A percentile compares a stretch with the other conserved stretches of the same genome.
These are phyloP conservation scores for Calycina herbarum DNA, from an alignment of 2,329 filamentous ascomycete genomes.

Conservation along the genomic window DNA sequence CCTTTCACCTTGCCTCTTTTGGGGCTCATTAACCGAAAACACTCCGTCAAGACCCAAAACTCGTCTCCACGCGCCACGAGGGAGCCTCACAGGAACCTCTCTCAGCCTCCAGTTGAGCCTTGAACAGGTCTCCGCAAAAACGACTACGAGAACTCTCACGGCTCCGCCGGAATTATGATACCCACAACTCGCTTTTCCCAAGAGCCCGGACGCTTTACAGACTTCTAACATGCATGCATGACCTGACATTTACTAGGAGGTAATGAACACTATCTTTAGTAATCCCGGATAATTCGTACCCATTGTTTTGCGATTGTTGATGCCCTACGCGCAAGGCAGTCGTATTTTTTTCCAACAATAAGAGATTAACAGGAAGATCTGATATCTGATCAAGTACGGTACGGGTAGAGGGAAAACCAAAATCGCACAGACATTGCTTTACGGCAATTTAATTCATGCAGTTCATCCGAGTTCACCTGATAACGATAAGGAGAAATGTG, in stretches of 20 bases:
- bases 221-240: not conserved
- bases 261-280: not conserved
- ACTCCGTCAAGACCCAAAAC: not conserved
- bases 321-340: constrained; percentile 7
- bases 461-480: not conserved
- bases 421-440: constrained; percentile 1
- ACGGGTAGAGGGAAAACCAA: not conserved
- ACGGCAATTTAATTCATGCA: not conserved
- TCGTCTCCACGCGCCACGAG: constrained; percentile 3
- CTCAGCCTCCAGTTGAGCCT: not conserved
- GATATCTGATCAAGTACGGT: not conserved
- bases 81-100: not conserved
- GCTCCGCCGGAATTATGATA: not conserved
- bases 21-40: not conserved
- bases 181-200: constrained; percentile 1
- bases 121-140: not conserved
- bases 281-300: not conserved
- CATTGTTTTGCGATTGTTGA: not conserved
- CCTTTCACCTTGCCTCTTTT: not conserved
- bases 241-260: not conserved
- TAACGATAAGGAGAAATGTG: not conserved
- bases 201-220: constrained; percentile 4
- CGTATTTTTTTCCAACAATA: not conserved
- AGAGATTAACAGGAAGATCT: not conserved
- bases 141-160: not conserved